phyloP scores from a whole-genome alignment of 306 rosid species.

The Ormosia semicastrata region DNA sequence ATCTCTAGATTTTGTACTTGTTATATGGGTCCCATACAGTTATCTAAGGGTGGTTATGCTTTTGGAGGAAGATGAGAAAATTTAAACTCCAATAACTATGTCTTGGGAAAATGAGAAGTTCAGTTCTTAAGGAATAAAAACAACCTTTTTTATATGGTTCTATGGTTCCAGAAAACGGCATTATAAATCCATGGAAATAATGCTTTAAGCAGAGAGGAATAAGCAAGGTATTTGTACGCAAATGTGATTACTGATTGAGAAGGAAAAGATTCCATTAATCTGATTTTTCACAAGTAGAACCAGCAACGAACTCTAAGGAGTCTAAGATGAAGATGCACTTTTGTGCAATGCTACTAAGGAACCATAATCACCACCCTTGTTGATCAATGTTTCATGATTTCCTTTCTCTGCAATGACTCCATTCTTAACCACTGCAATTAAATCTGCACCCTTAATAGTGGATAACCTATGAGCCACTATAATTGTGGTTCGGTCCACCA shows the following conservation, averaged over 20 bases:
- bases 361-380: constrained; percentile 47
- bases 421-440: constrained; percentile 60
- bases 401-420: constrained; percentile 61
- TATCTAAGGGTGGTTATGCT: too few species aligned
- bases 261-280: neutral
- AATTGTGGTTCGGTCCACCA: constrained; percentile 59
- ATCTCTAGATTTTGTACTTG: too few species aligned
- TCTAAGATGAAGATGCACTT: constrained; percentile 30
- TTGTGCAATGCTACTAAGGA: constrained; percentile 44
- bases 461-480: constrained; percentile 73
- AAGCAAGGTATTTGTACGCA: too few species aligned
- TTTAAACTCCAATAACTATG: too few species aligned
- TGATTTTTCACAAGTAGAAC: neutral
- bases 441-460: constrained; percentile 61
- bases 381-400: constrained; percentile 43
- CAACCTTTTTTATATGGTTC: too few species aligned
- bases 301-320: neutral
- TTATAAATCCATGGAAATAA: neutral
- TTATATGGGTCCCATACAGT: too few species aligned
- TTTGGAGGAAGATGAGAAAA: too few species aligned
- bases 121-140: too few species aligned
- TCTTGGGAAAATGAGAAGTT: too few species aligned
- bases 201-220: neutral
- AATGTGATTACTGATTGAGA: too few species aligned
- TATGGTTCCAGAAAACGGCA: too few species aligned